Evolutionary conservation across 1,284 basidiomycete genomes (phyloP), one percentile per base, ranked within the genome.

Genomic region (Papiliotrema fonsecae): DNA sequence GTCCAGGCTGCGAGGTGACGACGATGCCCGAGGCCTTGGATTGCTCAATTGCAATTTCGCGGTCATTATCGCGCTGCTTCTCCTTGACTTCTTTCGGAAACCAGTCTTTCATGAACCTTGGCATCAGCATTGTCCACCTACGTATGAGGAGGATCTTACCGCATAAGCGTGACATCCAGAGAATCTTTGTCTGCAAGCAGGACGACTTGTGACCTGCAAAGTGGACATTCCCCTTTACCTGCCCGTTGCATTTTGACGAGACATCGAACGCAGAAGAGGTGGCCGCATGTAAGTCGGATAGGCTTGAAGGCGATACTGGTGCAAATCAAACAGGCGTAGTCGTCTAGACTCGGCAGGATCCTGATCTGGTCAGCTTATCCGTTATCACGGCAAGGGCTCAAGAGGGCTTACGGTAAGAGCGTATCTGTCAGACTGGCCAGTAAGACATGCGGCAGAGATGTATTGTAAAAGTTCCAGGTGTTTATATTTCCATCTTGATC

Each of bases 181-280:
- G 65, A 71, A 87, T 87, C 77, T 64, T 83, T 77, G 67, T 89
- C 80, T 9, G 90, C 90, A 18, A 77, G 74, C 27, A 90, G 66
- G 9, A 94, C 88, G 10, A 83, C 85, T 2, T 82, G 80, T 1
- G 84, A 78, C 24, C 90, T 79, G 69, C 93, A 97, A 67, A 96
- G 80, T 1, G 93, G 93, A 69, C 93, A 97, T 55, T 86, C 77
- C 11, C 77, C 81, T 60, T 86, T 83, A 0, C 84, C 82, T 14
- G 85, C 78, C 64, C 87, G 88, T 75, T 97, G 93, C 82, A 97
- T 86, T 76, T 97, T 96, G 42, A 91, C 89, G 16, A 97, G 77
- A 69, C 92, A 96, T 43, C 86, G 74, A 9, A 91, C 88, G 61
- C 92, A 97, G 72, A 96, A 96, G n/a, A 94, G 75, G 70, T 97